Conservation (phyloP, 2,329 filamentous ascomycete species). For the Rosellinia necatrix region DNA sequence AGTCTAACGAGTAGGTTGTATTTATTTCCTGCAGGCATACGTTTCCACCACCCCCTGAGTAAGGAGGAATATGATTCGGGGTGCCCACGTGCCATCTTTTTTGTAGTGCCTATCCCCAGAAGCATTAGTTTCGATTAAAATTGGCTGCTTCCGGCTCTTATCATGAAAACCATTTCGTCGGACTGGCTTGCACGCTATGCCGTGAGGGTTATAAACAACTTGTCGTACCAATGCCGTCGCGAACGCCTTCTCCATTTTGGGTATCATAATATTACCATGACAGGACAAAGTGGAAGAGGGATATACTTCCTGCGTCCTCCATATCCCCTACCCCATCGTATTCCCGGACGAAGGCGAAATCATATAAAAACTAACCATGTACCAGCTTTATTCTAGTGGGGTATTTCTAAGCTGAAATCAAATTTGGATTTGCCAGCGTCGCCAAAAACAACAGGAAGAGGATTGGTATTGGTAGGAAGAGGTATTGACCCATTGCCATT, state of each 20-base stretch:
- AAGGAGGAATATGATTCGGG: too few species aligned
- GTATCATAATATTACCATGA: conserved; percentile 32
- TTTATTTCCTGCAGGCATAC: too few species aligned
- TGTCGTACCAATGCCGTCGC: not conserved
- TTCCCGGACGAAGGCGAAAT: not conserved
- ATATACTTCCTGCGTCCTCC: not conserved
- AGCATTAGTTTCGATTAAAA: too few species aligned
- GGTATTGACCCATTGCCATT: not conserved
- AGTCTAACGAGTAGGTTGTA: too few species aligned
- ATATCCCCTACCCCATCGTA: not conserved
- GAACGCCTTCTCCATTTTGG: conserved; percentile 27
- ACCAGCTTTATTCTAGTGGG: conserved; percentile 5
- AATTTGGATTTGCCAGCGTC: conserved; percentile 33
- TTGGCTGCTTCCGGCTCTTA: too few species aligned
- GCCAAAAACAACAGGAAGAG: conserved; percentile 35
- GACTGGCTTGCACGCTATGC: conserved; percentile 3
- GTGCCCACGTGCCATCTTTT: too few species aligned
- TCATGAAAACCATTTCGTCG: too few species aligned
- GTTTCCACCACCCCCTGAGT: too few species aligned
- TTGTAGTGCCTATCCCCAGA: too few species aligned
- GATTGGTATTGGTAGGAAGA: conserved; percentile 5
- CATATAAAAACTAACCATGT: not conserved
- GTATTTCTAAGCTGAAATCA: conserved; percentile 31
- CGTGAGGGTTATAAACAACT: not conserved
- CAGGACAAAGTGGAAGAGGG: conserved; percentile 13